phyloP scores from a whole-genome alignment of 140 eudicot species.

The Cichorium intybus region DNA sequence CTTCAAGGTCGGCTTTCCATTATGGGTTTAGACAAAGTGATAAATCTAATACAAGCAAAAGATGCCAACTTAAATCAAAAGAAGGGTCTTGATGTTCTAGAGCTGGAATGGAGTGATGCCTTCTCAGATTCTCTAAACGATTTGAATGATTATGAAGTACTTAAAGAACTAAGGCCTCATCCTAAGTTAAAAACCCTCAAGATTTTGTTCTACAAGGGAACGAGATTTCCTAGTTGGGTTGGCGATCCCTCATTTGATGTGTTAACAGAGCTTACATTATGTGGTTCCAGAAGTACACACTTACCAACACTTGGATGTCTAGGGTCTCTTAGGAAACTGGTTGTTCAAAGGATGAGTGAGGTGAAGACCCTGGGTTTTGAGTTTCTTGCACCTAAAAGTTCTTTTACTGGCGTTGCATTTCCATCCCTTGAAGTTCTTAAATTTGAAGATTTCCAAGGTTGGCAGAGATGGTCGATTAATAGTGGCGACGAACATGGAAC shows the following conservation, averaged over 20 bases:
- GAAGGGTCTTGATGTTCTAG: conserved; percentile 26
- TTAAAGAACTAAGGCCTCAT: too few relatives aligned
- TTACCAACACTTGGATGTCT: conserved; percentile 33
- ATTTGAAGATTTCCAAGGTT: conserved; percentile 15
- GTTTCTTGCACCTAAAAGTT: neutral
- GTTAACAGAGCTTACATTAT: too few relatives aligned
- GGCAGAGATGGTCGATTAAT: too few relatives aligned
- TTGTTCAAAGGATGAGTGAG: conserved; percentile 16
- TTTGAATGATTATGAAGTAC: neutral
- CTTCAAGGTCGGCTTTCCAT: conserved; percentile 39
- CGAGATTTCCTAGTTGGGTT: too few relatives aligned
- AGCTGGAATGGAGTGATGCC: conserved; percentile 32
- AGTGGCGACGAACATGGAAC: too few relatives aligned
- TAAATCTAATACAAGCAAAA: too few relatives aligned
- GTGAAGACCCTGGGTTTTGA: conserved; percentile 23
- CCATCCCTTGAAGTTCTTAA: neutral
- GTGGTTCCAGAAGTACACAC: too few relatives aligned
- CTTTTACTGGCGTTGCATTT: neutral
- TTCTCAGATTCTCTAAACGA: conserved; percentile 15
- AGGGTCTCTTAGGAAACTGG: conserved; percentile 20
- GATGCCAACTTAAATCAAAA: conserved; percentile 32
- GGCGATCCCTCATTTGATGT: too few relatives aligned
- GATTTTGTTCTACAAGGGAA: conserved; percentile 29
- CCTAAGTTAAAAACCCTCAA: conserved; percentile 18
- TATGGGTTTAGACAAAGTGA: conserved; percentile 40